These are phyloP conservation scores for Pittosporum tobira DNA, from an alignment of 129 eudicot genomes.

Conservation along the genomic window DNA sequence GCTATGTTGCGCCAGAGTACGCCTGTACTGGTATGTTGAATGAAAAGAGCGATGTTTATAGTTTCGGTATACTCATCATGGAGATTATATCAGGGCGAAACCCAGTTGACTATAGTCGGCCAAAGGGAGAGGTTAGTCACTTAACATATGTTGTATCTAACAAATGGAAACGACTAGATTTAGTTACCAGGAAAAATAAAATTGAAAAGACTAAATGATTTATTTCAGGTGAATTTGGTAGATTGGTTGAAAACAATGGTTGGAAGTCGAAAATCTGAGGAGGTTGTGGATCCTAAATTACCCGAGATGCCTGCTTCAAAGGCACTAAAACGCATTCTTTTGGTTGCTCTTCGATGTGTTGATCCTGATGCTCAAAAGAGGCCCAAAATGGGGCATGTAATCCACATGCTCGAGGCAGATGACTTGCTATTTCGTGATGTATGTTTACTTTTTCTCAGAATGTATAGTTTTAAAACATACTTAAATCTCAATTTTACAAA, in stretches of 20 bases:
- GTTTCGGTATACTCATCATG: constrained; percentile 94
- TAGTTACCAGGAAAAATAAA: too few relatives aligned
- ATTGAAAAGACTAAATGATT: constrained; percentile 10
- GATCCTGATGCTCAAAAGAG: constrained; percentile 95
- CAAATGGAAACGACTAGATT: constrained; percentile 2
- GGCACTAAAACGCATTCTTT: constrained; percentile 74
- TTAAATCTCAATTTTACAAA: too few relatives aligned
- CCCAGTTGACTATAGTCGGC: constrained; percentile 89
- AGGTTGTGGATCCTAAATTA: constrained; percentile 86
- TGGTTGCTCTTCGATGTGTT: constrained; percentile 89
- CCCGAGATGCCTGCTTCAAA: constrained; percentile 82
- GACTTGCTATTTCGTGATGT: constrained; percentile 73
- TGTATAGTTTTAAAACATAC: too few relatives aligned
- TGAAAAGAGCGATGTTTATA: constrained; percentile 91
- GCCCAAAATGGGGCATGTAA: constrained; percentile 94
- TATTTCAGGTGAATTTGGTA: constrained; percentile 72
- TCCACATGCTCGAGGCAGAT: constrained; percentile 97
- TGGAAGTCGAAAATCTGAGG: constrained; percentile 78
- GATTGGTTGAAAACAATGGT: constrained; percentile 98
- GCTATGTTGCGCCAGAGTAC: constrained; percentile 97
- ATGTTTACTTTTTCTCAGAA: constrained; percentile 15
- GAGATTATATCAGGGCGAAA: constrained; percentile 87
- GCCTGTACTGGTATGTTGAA: constrained; percentile 98
- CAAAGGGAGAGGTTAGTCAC: constrained; percentile 75
- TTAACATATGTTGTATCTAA: background rate